Evolutionary conservation across 2,329 filamentous ascomycete species (phyloP).

Genomic region (Seiridium unicorne): DNA sequence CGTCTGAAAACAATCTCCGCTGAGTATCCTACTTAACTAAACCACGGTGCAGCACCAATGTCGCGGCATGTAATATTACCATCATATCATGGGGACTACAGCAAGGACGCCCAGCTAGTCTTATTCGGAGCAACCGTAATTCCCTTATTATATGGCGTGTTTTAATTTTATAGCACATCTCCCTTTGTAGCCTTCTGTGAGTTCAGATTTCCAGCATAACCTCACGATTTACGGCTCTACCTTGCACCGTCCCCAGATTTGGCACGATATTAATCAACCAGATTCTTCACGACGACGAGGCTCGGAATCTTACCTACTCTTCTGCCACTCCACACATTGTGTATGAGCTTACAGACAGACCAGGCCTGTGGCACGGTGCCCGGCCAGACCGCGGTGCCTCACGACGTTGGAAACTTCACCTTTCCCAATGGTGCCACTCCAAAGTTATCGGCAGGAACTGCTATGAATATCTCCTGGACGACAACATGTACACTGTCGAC

Average conservation of each 20-base stretch:
- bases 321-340: not conserved
- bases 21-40: too few species aligned
- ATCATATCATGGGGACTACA: too few species aligned
- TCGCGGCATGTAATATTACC: too few species aligned
- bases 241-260: not conserved
- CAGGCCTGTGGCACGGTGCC: not conserved
- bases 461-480: slow-evolving; percentile 5
- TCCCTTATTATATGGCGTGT: too few species aligned
- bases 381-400: not conserved
- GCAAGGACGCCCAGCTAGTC: too few species aligned
- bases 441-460: not conserved
- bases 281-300: not conserved
- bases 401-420: slow-evolving; percentile 4
- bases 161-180: too few species aligned
- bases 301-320: not conserved
- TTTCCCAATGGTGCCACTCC: not conserved
- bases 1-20: too few species aligned
- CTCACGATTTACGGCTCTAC: not conserved
- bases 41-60: too few species aligned
- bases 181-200: too few species aligned
- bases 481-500: not conserved
- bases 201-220: too few species aligned
- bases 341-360: not conserved
- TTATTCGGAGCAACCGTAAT: too few species aligned
- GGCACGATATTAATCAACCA: not conserved